Percentiles rank a stretch among this genome's conserved stretches.
phyloP scores from a whole-genome alignment of 257 asterid species.

The Solanum etuberosum region DNA sequence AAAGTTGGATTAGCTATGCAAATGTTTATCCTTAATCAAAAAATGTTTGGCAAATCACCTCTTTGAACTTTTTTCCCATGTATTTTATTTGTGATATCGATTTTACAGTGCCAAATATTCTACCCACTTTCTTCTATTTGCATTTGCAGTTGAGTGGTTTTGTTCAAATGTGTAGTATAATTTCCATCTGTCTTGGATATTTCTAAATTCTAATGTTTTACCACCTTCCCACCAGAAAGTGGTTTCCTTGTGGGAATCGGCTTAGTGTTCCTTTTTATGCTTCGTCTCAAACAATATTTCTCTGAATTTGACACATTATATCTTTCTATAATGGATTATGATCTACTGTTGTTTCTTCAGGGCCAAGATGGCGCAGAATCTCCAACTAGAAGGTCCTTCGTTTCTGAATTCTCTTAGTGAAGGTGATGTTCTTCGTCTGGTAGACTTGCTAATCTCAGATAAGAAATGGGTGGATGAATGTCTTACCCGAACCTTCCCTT shows the following conservation, averaged over 20 bases:
- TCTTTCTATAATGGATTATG: not conserved
- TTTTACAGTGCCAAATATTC: not conserved
- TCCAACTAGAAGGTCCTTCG: constrained; percentile 45
- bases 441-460: constrained; percentile 54
- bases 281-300: not conserved
- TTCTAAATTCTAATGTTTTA: not conserved
- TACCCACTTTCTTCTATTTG: not conserved
- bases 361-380: constrained; percentile 40
- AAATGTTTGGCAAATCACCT: not conserved
- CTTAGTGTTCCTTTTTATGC: not conserved
- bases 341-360: constrained; percentile 16
- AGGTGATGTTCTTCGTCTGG: constrained; percentile 44
- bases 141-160: not conserved
- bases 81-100: not conserved
- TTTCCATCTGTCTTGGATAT: not conserved
- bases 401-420: constrained; percentile 37
- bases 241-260: not conserved
- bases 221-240: not conserved
- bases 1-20: not conserved
- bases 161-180: not conserved
- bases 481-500: constrained; percentile 31
- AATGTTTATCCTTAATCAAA: not conserved
- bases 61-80: not conserved
- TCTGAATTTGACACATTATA: not conserved
- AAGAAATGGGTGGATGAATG: constrained; percentile 73